Percentiles rank a stretch among this genome's conserved stretches.
Evolutionary conservation across 495 filamentous ascomycete species (phyloP).

Genomic region (Aspergillus carlsbadensis): DNA sequence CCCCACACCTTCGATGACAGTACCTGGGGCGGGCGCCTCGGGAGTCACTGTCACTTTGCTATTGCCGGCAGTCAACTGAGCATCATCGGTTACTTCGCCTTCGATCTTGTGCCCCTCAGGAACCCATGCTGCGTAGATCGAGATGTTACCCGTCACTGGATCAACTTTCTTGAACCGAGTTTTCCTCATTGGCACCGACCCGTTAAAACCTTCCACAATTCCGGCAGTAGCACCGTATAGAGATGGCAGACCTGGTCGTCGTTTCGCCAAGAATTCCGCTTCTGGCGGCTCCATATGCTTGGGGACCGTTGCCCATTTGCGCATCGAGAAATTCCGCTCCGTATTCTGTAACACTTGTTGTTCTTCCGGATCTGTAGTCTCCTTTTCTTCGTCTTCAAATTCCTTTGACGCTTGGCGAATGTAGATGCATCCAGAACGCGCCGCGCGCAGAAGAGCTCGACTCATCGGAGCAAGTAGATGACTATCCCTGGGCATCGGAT

Average conservation of each 20-base stretch:
- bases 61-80: conserved; percentile 32
- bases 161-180: conserved; percentile 77
- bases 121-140: conserved; percentile 76
- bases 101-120: conserved; percentile 79
- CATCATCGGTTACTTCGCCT: conserved; percentile 69
- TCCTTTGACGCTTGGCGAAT: conserved; percentile 45
- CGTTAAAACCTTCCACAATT: conserved; percentile 41
- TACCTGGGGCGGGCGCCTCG: conserved; percentile 53
- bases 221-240: conserved; percentile 49
- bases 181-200: conserved; percentile 57
- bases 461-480: conserved; percentile 75
- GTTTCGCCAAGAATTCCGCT: conserved; percentile 81
- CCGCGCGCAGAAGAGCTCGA: conserved; percentile 80
- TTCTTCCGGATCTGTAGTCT: conserved; percentile 45
- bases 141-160: conserved; percentile 69
- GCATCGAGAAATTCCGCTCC: conserved; percentile 64
- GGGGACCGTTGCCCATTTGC: conserved; percentile 76
- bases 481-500: conserved; percentile 82
- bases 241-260: conserved; percentile 70
- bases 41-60: conserved; percentile 37
- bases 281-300: conserved; percentile 73
- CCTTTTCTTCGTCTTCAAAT: conserved; percentile 51
- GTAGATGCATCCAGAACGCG: conserved; percentile 71
- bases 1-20: conserved; percentile 62
- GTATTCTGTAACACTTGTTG: conserved; percentile 28